Base-by-base conservation (phyloP, 768 basidiomycete species). In the Ephemerocybe angulata region DNA sequence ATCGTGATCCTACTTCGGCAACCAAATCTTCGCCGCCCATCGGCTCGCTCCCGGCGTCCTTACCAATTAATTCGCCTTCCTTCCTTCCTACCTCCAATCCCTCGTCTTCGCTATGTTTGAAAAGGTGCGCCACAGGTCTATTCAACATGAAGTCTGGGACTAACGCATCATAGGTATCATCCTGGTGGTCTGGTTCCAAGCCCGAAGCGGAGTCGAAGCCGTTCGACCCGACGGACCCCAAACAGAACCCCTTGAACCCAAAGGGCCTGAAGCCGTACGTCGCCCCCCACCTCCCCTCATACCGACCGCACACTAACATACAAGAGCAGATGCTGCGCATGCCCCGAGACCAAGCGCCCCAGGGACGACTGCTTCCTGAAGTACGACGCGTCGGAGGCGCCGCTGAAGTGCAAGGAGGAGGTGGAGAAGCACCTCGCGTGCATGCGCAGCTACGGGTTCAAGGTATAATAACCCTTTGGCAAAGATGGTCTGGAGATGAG, bases 301-400 rank as follows among this genome's bases (percentile, higher is more conserved):
- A 29, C 28, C 35, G 37, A 7, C n/a, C 41, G 11, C 30, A 41
- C 3, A 33, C n/a, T 41, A 19, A 35, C 37, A 21, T 47, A 10
- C 10, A n/a, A n/a, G 11, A 17, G 27, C 43, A 98, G 96, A 63
- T 98, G 96, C 63, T 98, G 96, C 65, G 96, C 95, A 40, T 98
- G 96, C 66, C 94, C 93, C 2, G 80, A 93, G 62, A 96, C 94
- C 2, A 98, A 98, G 70, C 82, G 87, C 2, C 80, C 79, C n/a
- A 82, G 97, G 11, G 97, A 99, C 70, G 87, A 94, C 60, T 99
- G 97, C 72, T 98, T 97, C 77, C 76, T 98, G 57, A 81, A 83
- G 54, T 82, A 79, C 62, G 86, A 86, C 57, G 65, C 78, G 3
- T 70, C 78, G 21, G 81, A 83, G 55, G 88, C 88, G 5, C 78